Evolutionary conservation across 306 rosid genomes (phyloP), one percentile per base, ranked within the genome.

Genomic region (Sicyos edulis): DNA sequence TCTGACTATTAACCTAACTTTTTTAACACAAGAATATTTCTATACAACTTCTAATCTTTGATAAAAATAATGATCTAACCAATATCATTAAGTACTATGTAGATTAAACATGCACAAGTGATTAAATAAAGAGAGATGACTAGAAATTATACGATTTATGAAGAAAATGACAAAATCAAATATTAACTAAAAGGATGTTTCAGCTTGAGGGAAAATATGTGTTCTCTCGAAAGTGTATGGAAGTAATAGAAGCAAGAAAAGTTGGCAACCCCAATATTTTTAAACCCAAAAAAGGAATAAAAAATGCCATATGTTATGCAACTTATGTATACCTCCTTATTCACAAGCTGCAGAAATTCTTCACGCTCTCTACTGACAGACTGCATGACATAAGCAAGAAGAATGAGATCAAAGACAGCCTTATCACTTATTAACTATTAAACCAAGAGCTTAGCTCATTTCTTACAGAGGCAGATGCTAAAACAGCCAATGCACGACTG

Each of bases 381-480:
- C 98, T 92, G 96, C 76, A 83, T 75, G 40, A 54, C 68, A 66
- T 69, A 78, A 66, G 73, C 57, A 65, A 40, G 34, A 65, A 29
- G n/a, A 65, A 42, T 44, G 54, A 65, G 54, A 65, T 17, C 71
- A 40, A 65, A 65, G 54, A 17, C 17, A 42, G 29, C 13, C 53
- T 21, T 16, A 64, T 64, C 32, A n/a, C 16, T 17, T 26, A 19
- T 10, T 42, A 19, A 19, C n/a, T 17, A 44, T 4, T 65, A 17
- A 13, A 17, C 22, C 71, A 44, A 44, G 71, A 44, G 29, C 71
- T 9, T 65, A 32, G 34, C 57, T 66, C 65, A 56, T 66, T 79
- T 76, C 92, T 92, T 87, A 92, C 98, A 82, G 98, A 92, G 29
- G 98, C 96, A 74, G 98, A 90, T 82, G 98, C 90, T 84, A 92